Evolutionary conservation across 1,284 basidiomycete genomes (phyloP).

Genomic region (Golubevia pallescens): DNA sequence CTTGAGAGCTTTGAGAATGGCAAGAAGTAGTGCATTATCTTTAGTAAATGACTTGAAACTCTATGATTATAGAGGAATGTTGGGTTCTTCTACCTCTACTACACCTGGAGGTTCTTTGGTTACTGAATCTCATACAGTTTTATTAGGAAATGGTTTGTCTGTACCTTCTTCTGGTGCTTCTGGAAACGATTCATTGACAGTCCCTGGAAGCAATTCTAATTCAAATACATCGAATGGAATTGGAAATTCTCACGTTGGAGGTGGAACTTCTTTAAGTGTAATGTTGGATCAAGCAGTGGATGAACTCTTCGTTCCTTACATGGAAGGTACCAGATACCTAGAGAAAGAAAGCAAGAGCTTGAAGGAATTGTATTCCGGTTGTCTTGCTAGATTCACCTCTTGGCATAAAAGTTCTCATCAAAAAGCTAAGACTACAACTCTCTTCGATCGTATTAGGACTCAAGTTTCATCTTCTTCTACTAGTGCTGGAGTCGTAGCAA

Average conservation of each 20-base stretch:
- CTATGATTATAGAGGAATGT: slow-evolving; percentile 50
- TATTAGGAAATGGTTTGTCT: not conserved
- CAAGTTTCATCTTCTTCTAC: slow-evolving; percentile 36
- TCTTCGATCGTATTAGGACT: slow-evolving; percentile 53
- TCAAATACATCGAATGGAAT: slow-evolving; percentile 8
- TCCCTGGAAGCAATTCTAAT: slow-evolving; percentile 7
- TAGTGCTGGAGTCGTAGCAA: slow-evolving; percentile 2
- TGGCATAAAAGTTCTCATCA: slow-evolving; percentile 29
- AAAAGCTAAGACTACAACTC: slow-evolving; percentile 22
- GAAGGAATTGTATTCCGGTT: slow-evolving; percentile 44
- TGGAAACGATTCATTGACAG: slow-evolving; percentile 1
- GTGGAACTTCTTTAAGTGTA: slow-evolving; percentile 30
- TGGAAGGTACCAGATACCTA: slow-evolving; percentile 57
- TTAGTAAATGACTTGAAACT: slow-evolving; percentile 57
- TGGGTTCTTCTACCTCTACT: slow-evolving; percentile 7
- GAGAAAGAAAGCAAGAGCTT: slow-evolving; percentile 55
- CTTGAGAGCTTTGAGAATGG: slow-evolving; percentile 56
- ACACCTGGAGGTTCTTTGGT: not conserved
- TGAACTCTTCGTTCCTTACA: slow-evolving; percentile 61
- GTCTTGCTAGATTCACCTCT: slow-evolving; percentile 35
- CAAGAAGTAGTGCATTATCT: slow-evolving; percentile 37
- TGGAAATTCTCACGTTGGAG: slow-evolving; percentile 7
- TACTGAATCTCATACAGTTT: not conserved
- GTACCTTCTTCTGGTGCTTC: not conserved
- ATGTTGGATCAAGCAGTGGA: slow-evolving; percentile 62